phyloP scores from a whole-genome alignment of 805 yeast genomes.

The Saturnispora ahearnii region DNA sequence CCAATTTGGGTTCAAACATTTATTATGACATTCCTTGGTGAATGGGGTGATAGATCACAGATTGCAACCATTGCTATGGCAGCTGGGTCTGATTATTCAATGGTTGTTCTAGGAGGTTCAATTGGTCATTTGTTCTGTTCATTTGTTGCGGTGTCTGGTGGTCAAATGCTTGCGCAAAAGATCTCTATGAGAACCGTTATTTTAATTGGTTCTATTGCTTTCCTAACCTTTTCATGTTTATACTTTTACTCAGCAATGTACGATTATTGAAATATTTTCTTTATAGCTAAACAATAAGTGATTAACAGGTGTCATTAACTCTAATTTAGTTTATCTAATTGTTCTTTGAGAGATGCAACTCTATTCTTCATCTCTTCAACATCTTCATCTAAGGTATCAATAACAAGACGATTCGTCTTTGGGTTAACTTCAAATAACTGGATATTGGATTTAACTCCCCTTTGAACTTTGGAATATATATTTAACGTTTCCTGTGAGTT shows the following conservation, averaged over 20 bases:
- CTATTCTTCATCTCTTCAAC: not conserved
- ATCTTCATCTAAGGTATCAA: slow-evolving; percentile 5
- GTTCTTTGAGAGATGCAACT: not conserved
- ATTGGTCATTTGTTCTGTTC: slow-evolving; percentile 87
- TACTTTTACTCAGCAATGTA: slow-evolving; percentile 63
- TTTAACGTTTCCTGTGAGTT: slow-evolving; percentile 4
- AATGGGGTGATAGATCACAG: slow-evolving; percentile 99
- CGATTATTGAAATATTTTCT: slow-evolving; percentile 16
- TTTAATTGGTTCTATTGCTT: slow-evolving; percentile 81
- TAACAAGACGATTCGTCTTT: not conserved
- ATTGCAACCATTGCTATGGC: slow-evolving; percentile 98
- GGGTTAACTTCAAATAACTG: not conserved
- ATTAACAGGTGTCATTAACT: too few relatives aligned
- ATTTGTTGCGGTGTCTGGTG: slow-evolving; percentile 83
- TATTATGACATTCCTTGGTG: slow-evolving; percentile 92
- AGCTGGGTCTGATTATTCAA: slow-evolving; percentile 89
- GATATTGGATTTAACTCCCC: slow-evolving; percentile 1
- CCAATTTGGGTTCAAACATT: slow-evolving; percentile 94
- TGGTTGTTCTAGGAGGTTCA: slow-evolving; percentile 80
- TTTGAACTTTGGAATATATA: slow-evolving; percentile 1
- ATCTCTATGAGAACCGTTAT: slow-evolving; percentile 90
- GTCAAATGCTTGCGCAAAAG: slow-evolving; percentile 78
- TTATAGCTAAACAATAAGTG: not conserved
- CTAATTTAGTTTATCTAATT: not conserved
- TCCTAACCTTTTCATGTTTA: slow-evolving; percentile 69